Conservation (phyloP, 2,329 filamentous ascomycete genomes). For the Camptophora hylomeconis region DNA sequence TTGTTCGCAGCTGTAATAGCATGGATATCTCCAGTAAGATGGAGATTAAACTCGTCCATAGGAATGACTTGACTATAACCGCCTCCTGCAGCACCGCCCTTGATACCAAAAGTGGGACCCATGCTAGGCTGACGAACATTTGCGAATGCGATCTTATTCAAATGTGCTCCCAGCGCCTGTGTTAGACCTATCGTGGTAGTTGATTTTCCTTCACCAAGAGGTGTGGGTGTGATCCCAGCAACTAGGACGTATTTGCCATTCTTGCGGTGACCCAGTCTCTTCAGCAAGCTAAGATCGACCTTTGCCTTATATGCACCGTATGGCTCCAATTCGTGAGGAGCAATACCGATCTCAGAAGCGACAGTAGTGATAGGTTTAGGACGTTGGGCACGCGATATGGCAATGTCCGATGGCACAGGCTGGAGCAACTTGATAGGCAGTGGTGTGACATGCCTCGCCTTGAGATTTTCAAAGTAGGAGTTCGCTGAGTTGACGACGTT, state of each 20-base stretch:
- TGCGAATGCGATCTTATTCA: slow-evolving; percentile 80
- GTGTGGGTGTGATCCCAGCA: slow-evolving; percentile 91
- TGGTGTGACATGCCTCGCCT: slow-evolving; percentile 63
- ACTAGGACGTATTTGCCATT: slow-evolving; percentile 88
- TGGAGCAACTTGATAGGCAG: slow-evolving; percentile 66
- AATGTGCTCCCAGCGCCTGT: slow-evolving; percentile 79
- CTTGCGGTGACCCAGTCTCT: slow-evolving; percentile 71
- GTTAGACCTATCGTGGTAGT: slow-evolving; percentile 94
- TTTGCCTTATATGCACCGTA: slow-evolving; percentile 96
- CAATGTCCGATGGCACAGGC: slow-evolving; percentile 92
- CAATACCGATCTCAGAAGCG: slow-evolving; percentile 77
- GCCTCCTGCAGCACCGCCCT: slow-evolving; percentile 91
- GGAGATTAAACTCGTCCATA: slow-evolving; percentile 99
- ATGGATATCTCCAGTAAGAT: slow-evolving; percentile 94
- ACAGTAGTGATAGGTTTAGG: slow-evolving; percentile 85
- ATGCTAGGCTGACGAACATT: slow-evolving; percentile 96
- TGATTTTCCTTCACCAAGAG: slow-evolving; percentile 93
- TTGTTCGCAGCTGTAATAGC: slow-evolving; percentile 97
- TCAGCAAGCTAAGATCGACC: slow-evolving; percentile 68
- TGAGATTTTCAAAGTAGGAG: slow-evolving; percentile 69
- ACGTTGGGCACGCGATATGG: slow-evolving; percentile 72
- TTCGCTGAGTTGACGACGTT: slow-evolving; percentile 85
- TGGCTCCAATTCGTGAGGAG: slow-evolving; percentile 78
- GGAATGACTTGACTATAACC: slow-evolving; percentile 98
- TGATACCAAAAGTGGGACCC: slow-evolving; percentile 97